Percentiles rank a stretch among this genome's conserved stretches.
Evolutionary conservation across 371 early-diverging fungal species (phyloP).

Genomic region (Rhizopus arrhizus): DNA sequence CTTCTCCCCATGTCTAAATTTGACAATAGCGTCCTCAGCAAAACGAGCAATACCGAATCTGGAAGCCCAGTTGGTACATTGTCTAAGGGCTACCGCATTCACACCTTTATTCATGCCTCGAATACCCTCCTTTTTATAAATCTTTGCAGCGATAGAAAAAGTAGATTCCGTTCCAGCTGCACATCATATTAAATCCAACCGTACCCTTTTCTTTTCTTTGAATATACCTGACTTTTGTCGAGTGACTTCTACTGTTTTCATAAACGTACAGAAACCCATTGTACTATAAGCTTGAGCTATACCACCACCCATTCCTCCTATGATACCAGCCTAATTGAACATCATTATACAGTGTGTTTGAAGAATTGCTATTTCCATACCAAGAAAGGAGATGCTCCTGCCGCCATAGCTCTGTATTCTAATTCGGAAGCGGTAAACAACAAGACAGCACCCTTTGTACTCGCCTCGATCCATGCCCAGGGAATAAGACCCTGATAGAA

Average conservation of each 20-base stretch:
- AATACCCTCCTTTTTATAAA: conserved; percentile 91
- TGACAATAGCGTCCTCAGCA: conserved; percentile 76
- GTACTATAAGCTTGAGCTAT: conserved; percentile 93
- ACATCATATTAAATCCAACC: neutral
- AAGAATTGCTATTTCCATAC: conserved; percentile 22
- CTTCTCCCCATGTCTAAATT: conserved; percentile 50
- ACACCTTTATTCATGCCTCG: conserved; percentile 95
- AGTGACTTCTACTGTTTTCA: conserved; percentile 98
- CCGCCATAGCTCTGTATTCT: conserved; percentile 71
- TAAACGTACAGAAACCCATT: conserved; percentile 98
- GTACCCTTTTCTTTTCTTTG: neutral
- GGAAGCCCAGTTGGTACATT: conserved; percentile 96
- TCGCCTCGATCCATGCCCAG: conserved; percentile 93
- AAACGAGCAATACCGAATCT: conserved; percentile 90
- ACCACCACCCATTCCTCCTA: conserved; percentile 93
- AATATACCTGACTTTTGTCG: conserved; percentile 79
- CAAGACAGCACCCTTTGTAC: conserved; percentile 93
- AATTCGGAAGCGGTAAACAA: conserved; percentile 93
- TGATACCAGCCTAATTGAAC: conserved; percentile 68
- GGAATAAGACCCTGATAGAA: conserved; percentile 84
- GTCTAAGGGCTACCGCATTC: conserved; percentile 88
- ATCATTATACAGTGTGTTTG: conserved; percentile 11
- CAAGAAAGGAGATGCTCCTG: conserved; percentile 61
- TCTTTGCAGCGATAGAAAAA: conserved; percentile 81
- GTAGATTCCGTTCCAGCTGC: conserved; percentile 71